Evolutionary conservation across 768 basidiomycete species (phyloP).

Genomic region (Tubosaeta sp.): DNA sequence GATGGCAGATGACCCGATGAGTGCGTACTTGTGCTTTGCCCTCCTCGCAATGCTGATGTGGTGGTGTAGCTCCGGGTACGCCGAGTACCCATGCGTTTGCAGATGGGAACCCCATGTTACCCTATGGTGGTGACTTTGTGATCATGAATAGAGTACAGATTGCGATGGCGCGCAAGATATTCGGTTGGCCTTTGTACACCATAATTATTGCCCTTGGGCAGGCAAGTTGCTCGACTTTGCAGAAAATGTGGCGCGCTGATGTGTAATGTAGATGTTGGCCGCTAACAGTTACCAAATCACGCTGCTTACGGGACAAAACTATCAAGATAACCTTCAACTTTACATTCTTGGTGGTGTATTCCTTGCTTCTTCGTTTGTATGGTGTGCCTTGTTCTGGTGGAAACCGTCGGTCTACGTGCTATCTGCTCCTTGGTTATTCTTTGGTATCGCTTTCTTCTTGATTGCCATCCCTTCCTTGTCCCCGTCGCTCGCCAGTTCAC

Average conservation of each 20-base stretch:
- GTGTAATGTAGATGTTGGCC: constrained; percentile 59
- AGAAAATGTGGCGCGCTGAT: constrained; percentile 1
- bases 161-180: constrained; percentile 72
- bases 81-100: constrained; percentile 52
- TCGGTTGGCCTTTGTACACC: constrained; percentile 89
- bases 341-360: constrained; percentile 92
- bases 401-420: constrained; percentile 87
- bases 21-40: constrained; percentile 40
- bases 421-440: constrained; percentile 87
- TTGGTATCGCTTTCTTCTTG: constrained; percentile 84
- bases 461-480: constrained; percentile 83
- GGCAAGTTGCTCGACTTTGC: constrained; percentile 32
- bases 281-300: constrained; percentile 96
- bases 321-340: constrained; percentile 72
- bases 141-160: constrained; percentile 86
- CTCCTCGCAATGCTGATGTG: constrained; percentile 10
- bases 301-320: constrained; percentile 81
- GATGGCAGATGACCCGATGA: constrained; percentile 55
- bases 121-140: constrained; percentile 55
- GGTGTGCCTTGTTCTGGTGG: constrained; percentile 87
- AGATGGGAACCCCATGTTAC: constrained; percentile 41
- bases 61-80: constrained; percentile 32
- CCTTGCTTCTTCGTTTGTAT: constrained; percentile 77
- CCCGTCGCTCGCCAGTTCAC: constrained; percentile 52
- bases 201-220: constrained; percentile 85